Evolutionary conservation across 352 stramenopile genomes (phyloP).

Genomic region (Elongisporangium prolatum): DNA sequence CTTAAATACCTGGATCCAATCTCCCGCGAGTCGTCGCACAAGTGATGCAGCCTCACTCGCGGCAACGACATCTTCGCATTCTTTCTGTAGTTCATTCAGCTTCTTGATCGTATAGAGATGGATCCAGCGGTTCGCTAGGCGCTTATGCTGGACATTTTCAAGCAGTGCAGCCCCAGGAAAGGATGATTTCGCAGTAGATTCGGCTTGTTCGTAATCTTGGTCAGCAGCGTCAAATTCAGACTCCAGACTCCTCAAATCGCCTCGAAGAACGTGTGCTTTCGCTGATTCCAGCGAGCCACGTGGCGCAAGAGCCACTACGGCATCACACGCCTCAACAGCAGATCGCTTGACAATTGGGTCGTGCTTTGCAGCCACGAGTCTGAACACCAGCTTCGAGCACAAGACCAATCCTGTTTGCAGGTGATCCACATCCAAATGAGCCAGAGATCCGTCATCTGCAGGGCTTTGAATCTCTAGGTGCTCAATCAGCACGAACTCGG

Average conservation of each 20-base stretch:
- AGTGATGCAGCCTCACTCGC: background rate
- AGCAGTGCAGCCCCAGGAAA: conserved; percentile 6
- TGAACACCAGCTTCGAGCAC: conserved; percentile 32
- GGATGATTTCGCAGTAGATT: background rate
- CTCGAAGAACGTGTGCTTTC: conserved; percentile 42
- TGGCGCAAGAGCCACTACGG: conserved; percentile 30
- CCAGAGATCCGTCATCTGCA: background rate
- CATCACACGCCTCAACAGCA: conserved; percentile 38
- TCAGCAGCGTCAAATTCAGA: conserved; percentile 31
- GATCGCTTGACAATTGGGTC: conserved; percentile 27
- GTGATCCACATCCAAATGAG: conserved; percentile 12
- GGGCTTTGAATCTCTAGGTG: background rate
- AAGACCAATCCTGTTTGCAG: conserved; percentile 23
- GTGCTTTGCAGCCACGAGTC: conserved; percentile 37
- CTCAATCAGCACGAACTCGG: too few relatives aligned
- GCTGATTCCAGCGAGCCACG: conserved; percentile 16
- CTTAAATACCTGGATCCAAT: conserved; percentile 43
- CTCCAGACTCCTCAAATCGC: conserved; percentile 47
- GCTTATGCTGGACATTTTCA: conserved; percentile 33
- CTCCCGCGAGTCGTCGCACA: conserved; percentile 15
- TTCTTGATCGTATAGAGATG: conserved; percentile 35
- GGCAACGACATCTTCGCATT: conserved; percentile 15
- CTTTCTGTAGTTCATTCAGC: conserved; percentile 35
- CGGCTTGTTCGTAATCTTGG: conserved; percentile 32
- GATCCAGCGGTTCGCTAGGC: conserved; percentile 45